Base-by-base conservation (phyloP, 306 rosid species). In the Ammopiptanthus mongolicus region DNA sequence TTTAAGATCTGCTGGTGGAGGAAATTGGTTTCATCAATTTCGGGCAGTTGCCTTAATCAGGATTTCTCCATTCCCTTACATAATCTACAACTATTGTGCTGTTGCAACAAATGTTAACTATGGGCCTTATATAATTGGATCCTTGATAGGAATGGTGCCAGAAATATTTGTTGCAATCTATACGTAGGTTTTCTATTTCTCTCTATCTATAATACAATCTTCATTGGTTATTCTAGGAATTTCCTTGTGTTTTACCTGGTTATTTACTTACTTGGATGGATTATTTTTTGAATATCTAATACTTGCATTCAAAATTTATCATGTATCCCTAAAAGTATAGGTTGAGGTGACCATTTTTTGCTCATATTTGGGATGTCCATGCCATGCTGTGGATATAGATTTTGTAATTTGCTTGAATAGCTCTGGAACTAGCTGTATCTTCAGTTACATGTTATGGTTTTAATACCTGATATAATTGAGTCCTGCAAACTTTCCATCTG, bases 1-100 rank as follows among this genome's bases (percentile, higher is more conserved):
- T 78, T 78, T 96, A 55, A 87, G 90, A 70, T 86, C 89, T 67
- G 99, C 98, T 10, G 99, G 99, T n/a, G 98, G 84, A 83, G 99
- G 99, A 81, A 86, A 56, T 78, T 90, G 99, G 97, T 81, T 88
- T 74, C 93, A 96, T 85, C 99, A 96, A 87, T 96, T 90, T 63
- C 91, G 91, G 19, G 93, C 97, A 1, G 99, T 96, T 61, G 69
- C 97, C 71, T 85, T 96, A 25, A 96, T 96, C 82, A 87, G 99
- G 88, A 69, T 96, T 81, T 96, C 99, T 75, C 99, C 99, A 44
- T 96, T 96, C 74, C 98, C 99, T 10, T 96, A 96, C 77, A 86
- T 96, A 65, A 18, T 96, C 55, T 96, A 82, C 84, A 96, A 96
- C 71, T 96, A 96, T 76, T 89, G 97, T 83, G 97, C 98, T 36